These are phyloP conservation scores for Teunomyces funiuensis DNA, from an alignment of 805 yeast species.

Conservation along the genomic window DNA sequence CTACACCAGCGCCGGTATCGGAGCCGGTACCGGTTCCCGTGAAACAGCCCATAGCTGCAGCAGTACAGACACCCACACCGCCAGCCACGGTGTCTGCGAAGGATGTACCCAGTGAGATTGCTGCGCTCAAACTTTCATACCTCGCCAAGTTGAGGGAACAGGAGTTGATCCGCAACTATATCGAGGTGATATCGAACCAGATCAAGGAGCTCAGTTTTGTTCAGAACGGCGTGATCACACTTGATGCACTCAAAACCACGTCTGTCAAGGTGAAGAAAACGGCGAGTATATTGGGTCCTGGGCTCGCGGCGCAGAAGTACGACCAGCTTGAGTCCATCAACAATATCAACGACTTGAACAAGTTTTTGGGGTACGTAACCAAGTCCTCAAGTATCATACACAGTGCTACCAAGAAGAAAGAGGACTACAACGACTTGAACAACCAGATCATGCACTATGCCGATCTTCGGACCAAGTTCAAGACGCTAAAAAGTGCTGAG, in stretches of 20 bases:
- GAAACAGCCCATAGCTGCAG: no score
- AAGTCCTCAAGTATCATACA: constrained; percentile 39
- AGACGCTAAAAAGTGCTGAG: constrained; percentile 13
- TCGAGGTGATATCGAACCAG: constrained; percentile 42
- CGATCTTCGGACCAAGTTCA: constrained; percentile 17
- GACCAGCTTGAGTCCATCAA: constrained; percentile 41
- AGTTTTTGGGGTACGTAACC: constrained; percentile 36
- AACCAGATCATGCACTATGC: constrained; percentile 21
- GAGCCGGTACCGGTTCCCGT: no score
- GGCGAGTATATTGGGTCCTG: background rate
- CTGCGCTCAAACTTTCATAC: constrained; percentile 31
- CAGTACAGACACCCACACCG: no score
- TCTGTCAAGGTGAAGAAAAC: constrained; percentile 7
- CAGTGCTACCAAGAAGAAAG: constrained; percentile 33
- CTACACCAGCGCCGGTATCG: no score
- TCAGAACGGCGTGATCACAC: constrained; percentile 44
- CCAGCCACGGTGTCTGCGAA: constrained; percentile 5
- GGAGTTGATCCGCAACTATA: constrained; percentile 41
- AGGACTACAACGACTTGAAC: constrained; percentile 13
- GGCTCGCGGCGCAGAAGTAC: constrained; percentile 11
- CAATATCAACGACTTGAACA: constrained; percentile 40
- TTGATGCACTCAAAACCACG: constrained; percentile 34
- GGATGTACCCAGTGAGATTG: constrained; percentile 15
- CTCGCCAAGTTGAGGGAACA: constrained; percentile 42
- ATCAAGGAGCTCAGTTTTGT: constrained; percentile 44